Percentiles rank a stretch among this genome's conserved stretches.
These are phyloP conservation scores for Pseudocercospora pini-densiflorae DNA, from an alignment of 2,329 filamentous ascomycete genomes.

Conservation along the genomic window DNA sequence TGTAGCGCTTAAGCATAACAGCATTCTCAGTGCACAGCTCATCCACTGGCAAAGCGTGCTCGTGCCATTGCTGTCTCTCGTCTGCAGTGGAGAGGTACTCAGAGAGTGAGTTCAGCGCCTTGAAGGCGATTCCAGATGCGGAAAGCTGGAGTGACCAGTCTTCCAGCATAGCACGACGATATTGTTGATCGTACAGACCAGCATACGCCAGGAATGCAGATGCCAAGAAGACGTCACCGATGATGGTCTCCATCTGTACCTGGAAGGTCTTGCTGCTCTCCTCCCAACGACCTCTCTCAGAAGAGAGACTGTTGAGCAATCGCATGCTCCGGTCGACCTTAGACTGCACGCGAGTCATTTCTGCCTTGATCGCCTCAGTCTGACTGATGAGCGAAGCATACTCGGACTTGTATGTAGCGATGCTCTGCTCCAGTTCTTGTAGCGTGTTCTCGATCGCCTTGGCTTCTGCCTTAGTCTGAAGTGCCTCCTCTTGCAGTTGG, in stretches of 20 bases:
- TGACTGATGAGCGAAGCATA: conserved; percentile 96
- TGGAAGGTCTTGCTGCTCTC: conserved; percentile 98
- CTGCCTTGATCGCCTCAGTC: conserved; percentile 93
- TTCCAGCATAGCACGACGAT: conserved; percentile 96
- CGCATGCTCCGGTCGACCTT: conserved; percentile 97
- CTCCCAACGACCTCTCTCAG: conserved; percentile 92
- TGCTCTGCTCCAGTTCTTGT: conserved; percentile 81
- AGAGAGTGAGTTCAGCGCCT: conserved; percentile 90
- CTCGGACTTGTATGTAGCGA: conserved; percentile 92
- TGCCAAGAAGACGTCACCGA: conserved; percentile 95
- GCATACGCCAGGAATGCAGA: conserved; percentile 96
- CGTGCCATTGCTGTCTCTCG: conserved; percentile 92
- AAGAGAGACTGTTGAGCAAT: conserved; percentile 91
- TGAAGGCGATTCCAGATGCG: conserved; percentile 90
- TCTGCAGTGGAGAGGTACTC: conserved; percentile 97
- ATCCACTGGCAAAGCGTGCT: conserved; percentile 89
- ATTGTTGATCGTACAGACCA: conserved; percentile 96
- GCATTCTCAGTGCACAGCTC: conserved; percentile 99
- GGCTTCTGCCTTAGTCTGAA: conserved; percentile 92
- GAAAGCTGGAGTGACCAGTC: conserved; percentile 95
- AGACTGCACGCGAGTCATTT: conserved; percentile 95
- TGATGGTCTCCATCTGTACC: conserved; percentile 93
- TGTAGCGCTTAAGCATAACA: conserved; percentile 96
- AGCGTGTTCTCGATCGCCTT: conserved; percentile 91
- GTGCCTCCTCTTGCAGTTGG: conserved; percentile 82